Evolutionary conservation across 805 yeast species (phyloP).

Genomic region (Saturnispora besseyi): DNA sequence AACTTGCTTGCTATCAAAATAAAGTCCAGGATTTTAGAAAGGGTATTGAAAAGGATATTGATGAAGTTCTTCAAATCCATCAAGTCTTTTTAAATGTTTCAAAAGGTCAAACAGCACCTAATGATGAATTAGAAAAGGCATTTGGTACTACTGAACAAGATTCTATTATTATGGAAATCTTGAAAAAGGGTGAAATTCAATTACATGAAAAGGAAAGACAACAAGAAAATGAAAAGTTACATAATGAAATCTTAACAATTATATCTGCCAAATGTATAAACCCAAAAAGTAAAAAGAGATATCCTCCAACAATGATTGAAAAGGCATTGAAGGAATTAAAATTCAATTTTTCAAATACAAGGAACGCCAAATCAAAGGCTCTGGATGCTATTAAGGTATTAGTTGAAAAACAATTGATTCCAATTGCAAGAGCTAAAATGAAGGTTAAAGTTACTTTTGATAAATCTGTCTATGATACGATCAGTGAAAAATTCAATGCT

Average conservation of each 20-base stretch:
- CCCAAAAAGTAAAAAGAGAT: conserved; percentile 80
- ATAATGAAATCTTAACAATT: conserved; percentile 70
- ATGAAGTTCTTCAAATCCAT: conserved; percentile 94
- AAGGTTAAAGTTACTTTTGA: conserved; percentile 58
- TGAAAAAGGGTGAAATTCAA: conserved; percentile 89
- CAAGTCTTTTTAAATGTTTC: conserved; percentile 89
- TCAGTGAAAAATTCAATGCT: conserved; percentile 20
- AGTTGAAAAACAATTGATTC: conserved; percentile 72
- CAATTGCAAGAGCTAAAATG: conserved; percentile 93
- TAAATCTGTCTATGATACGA: conserved; percentile 40
- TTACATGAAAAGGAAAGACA: conserved; percentile 88
- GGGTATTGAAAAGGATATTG: conserved; percentile 84
- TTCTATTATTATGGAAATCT: conserved; percentile 67
- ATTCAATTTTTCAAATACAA: conserved; percentile 58
- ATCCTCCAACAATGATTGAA: conserved; percentile 90
- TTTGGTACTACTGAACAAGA: conserved; percentile 75
- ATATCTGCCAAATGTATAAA: conserved; percentile 87
- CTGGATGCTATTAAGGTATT: conserved; percentile 79
- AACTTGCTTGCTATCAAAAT: conserved; percentile 92
- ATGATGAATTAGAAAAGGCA: conserved; percentile 65
- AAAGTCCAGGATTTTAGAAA: conserved; percentile 93
- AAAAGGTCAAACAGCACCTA: conserved; percentile 86
- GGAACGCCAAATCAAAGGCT: conserved; percentile 72
- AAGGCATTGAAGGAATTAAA: conserved; percentile 73
- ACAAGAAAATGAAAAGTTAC: conserved; percentile 45